These are phyloP conservation scores for Globisporangium apiculatum DNA, from an alignment of 352 stramenopile species.

Conservation along the genomic window DNA sequence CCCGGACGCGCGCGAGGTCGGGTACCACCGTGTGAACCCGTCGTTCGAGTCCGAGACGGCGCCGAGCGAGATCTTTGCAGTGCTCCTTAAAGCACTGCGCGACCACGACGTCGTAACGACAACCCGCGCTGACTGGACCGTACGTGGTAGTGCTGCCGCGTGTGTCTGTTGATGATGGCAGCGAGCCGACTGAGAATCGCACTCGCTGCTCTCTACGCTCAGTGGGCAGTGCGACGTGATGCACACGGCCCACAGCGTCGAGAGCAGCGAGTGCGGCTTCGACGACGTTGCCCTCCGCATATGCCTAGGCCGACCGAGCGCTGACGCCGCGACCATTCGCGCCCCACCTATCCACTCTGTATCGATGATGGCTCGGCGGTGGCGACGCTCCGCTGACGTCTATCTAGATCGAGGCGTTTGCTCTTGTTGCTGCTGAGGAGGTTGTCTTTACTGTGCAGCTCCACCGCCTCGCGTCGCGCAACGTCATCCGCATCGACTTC, in stretches of 20 bases:
- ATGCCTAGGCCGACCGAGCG: slow-evolving; percentile 13
- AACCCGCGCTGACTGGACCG: slow-evolving; percentile 48
- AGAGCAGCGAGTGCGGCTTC: neutral
- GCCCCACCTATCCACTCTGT: too few relatives aligned
- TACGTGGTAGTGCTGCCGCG: slow-evolving; percentile 19
- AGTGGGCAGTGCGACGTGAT: neutral
- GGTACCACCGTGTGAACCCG: slow-evolving; percentile 60
- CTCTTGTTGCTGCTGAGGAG: slow-evolving; percentile 59
- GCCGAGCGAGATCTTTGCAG: slow-evolving; percentile 33
- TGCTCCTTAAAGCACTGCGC: slow-evolving; percentile 39
- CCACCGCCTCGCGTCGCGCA: slow-evolving; percentile 38
- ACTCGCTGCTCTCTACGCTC: neutral
- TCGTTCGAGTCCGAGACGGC: slow-evolving; percentile 64
- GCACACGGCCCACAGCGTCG: too few relatives aligned
- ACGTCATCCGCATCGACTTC: slow-evolving; percentile 59
- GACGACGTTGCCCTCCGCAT: neutral
- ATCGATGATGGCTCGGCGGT: neutral
- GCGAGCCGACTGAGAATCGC: slow-evolving; percentile 1
- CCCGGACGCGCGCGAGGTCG: slow-evolving; percentile 34
- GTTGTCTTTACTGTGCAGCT: slow-evolving; percentile 56
- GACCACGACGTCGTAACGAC: slow-evolving; percentile 43
- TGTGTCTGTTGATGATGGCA: slow-evolving; percentile 14
- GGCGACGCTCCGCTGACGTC: neutral
- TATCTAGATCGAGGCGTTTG: slow-evolving; percentile 53
- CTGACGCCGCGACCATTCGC: neutral